Base-by-base conservation (phyloP, 768 basidiomycete species). In the Cystobasidium tubakii region DNA sequence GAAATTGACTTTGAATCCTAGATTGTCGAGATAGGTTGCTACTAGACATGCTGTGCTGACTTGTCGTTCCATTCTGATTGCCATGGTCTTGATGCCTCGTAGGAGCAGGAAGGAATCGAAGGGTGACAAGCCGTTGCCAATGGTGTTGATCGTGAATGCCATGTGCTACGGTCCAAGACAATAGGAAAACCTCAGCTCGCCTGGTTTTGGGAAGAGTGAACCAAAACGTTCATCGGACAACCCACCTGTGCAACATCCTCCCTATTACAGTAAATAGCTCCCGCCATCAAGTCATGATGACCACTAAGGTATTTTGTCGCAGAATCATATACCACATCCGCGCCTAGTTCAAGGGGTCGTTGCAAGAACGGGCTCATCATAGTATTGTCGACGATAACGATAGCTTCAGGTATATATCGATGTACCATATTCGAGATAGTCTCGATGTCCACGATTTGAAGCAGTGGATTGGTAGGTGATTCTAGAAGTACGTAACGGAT, bases 291-390 rank as follows among this genome's bases (percentile, higher is more conserved):
- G 80, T 99, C 96, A 82, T 99, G 96, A 79, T 99, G 96, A 9
- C 96, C 96, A 73, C 90, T 92, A 57, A 99, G 85, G 82, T 98
- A 98, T 81, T 99, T 99, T 27, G 96, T 98, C 12, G 88, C 96
- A 74, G 92, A 94, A 82, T 99, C 96, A 79, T 99, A 99, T 10
- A 97, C 94, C 70, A 99, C 87, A 80, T 99, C 96, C 62, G 91
- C 91, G 19, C 95, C 96, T 65, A 96, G 89, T 79, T 98, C 92
- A 43, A 98, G 86, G 13, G 96, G 96, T 73, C 94, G 84, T 80
- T 95, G 93, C 9, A 98, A 84, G 82, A 97, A 98, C 19, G 96
- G 95, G 80, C 93, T 96, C 95, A 98, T 97, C 96, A 98, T 98
- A 74, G 96, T 98, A 80, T 99, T 98, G 81, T 98, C 96, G 25